Percentiles rank a stretch among this genome's conserved stretches.
Conservation (phyloP, 2,329 filamentous ascomycete genomes). For the Penicillium sp. region DNA sequence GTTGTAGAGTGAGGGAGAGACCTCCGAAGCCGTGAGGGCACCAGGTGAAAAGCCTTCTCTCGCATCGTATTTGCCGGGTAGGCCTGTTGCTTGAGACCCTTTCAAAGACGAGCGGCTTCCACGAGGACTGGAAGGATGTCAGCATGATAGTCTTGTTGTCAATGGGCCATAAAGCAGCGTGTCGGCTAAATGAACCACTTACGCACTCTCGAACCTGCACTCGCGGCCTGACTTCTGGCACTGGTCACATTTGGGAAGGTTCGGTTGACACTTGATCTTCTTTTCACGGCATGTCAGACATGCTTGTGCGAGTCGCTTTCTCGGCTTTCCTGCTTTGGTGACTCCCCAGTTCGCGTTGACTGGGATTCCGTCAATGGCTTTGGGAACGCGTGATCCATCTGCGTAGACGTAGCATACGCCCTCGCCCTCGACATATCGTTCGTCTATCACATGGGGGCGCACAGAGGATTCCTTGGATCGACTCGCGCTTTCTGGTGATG, state of each 20-base stretch:
- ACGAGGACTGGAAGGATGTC: conserved; percentile 29
- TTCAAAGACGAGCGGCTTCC: conserved; percentile 32
- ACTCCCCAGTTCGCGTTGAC: conserved; percentile 93
- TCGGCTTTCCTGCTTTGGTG: conserved; percentile 88
- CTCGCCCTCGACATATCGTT: conserved; percentile 63
- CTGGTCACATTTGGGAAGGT: conserved; percentile 80
- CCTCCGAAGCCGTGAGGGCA: conserved; percentile 19
- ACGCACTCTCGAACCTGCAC: conserved; percentile 85
- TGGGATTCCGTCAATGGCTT: conserved; percentile 76
- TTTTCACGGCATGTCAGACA: conserved; percentile 92
- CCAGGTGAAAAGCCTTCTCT: conserved; percentile 21
- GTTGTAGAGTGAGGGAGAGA: conserved; percentile 29
- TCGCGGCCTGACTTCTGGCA: conserved; percentile 86
- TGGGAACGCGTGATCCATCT: conserved; percentile 77
- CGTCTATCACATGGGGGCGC: conserved; percentile 40
- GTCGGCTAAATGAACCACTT: no score
- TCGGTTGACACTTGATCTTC: conserved; percentile 95
- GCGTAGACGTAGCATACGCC: conserved; percentile 83
- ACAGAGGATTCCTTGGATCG: conserved; percentile 17
- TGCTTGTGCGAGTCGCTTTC: conserved; percentile 87
- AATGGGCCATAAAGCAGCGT: no score
- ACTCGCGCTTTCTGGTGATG: conserved; percentile 16
- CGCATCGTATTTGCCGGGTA: conserved; percentile 21
- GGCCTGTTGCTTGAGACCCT: conserved; percentile 21
- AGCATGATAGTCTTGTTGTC: no score